Conservation (phyloP, 805 yeast species). For the Pichia sporocuriosa region DNA sequence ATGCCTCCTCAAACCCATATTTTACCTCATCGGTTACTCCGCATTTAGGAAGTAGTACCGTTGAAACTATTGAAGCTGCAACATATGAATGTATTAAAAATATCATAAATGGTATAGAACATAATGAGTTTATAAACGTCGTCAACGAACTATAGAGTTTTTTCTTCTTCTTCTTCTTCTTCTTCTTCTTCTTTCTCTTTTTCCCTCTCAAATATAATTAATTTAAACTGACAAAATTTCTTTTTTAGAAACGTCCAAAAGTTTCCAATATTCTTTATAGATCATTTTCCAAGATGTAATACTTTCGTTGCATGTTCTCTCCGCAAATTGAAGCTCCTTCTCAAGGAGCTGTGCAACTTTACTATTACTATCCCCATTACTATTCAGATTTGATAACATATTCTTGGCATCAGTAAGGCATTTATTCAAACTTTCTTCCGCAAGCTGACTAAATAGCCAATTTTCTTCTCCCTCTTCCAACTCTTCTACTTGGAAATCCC, state of each 20-base stretch:
- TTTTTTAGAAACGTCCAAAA: conserved; percentile 1
- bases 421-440: conserved; percentile 8
- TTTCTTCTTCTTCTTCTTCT: too few species aligned
- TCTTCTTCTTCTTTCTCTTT: too few species aligned
- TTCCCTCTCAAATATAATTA: neutral
- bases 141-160: conserved; percentile 8
- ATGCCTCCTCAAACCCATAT: conserved; percentile 33
- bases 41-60: conserved; percentile 65
- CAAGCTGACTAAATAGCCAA: conserved; percentile 12
- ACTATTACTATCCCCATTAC: neutral
- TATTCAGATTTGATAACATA: neutral
- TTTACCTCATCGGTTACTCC: conserved; percentile 51
- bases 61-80: conserved; percentile 46
- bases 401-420: conserved; percentile 5
- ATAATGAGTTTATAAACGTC: conserved; percentile 19
- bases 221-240: neutral
- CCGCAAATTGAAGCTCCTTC: conserved; percentile 9
- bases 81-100: conserved; percentile 49
- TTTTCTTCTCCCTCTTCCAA: neutral
- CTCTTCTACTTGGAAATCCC: conserved; percentile 32
- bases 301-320: conserved; percentile 16
- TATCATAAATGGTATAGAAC: conserved; percentile 38
- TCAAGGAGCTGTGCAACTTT: neutral
- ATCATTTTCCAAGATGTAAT: conserved; percentile 12
- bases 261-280: conserved; percentile 12